Evolutionary conservation across 768 basidiomycete species (phyloP).

Genomic region (Mycena olivaceomarginata): DNA sequence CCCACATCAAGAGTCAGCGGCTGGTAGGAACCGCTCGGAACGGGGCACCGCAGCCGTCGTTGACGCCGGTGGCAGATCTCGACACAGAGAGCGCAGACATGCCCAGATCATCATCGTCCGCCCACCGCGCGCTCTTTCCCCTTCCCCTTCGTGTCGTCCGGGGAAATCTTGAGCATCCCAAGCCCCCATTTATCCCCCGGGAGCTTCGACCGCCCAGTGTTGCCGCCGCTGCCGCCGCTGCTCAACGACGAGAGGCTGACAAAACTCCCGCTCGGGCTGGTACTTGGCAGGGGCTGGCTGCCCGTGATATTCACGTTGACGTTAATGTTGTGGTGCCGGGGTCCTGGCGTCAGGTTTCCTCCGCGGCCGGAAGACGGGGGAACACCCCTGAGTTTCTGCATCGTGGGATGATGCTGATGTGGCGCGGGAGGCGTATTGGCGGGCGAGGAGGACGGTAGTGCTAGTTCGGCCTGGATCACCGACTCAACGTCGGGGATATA

Average conservation of each 20-base stretch:
- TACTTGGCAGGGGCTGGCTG: slow-evolving; percentile 89
- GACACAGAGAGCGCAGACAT: slow-evolving; percentile 34
- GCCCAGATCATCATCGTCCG: slow-evolving; percentile 23
- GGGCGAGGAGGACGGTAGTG: slow-evolving; percentile 52
- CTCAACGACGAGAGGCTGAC: slow-evolving; percentile 57
- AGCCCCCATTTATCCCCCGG: slow-evolving; percentile 90
- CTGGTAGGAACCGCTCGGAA: not conserved
- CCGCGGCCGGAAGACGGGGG: slow-evolving; percentile 94
- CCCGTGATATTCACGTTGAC: slow-evolving; percentile 86
- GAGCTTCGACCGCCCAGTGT: slow-evolving; percentile 23
- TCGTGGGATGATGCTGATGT: slow-evolving; percentile 20
- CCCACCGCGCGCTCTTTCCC: slow-evolving; percentile 38
- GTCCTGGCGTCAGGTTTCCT: slow-evolving; percentile 93
- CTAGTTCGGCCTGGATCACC: slow-evolving; percentile 91
- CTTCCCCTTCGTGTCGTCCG: slow-evolving; percentile 51
- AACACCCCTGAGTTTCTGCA: slow-evolving; percentile 87
- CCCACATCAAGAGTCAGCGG: slow-evolving; percentile 25
- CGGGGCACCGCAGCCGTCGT: slow-evolving; percentile 20
- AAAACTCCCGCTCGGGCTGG: slow-evolving; percentile 63
- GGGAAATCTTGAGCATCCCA: slow-evolving; percentile 93
- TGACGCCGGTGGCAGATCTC: slow-evolving; percentile 32
- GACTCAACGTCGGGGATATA: slow-evolving; percentile 97
- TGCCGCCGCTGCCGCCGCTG: slow-evolving; percentile 10
- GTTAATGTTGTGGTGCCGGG: slow-evolving; percentile 62
- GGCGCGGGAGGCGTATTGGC: slow-evolving; percentile 53